These are phyloP conservation scores for Rhizophora mangle DNA, from an alignment of 345 rosid genomes.

Conservation along the genomic window DNA sequence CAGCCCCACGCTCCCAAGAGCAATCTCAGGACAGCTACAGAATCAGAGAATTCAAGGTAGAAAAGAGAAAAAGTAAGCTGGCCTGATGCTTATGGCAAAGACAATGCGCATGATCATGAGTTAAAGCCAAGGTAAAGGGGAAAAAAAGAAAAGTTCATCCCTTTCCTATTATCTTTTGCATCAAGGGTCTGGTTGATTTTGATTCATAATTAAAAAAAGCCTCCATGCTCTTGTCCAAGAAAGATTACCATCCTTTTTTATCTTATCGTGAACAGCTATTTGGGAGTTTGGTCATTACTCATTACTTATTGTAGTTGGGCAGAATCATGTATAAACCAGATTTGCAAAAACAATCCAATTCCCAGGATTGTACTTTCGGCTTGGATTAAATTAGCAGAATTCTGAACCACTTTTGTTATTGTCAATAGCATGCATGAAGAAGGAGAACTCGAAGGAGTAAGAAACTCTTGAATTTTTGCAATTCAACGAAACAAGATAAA, in stretches of 20 bases:
- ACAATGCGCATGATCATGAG: slow-evolving; percentile 72
- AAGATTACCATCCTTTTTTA: background rate
- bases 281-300: background rate
- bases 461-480: slow-evolving; percentile 55
- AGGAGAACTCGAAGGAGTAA: slow-evolving; percentile 54
- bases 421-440: slow-evolving; percentile 49
- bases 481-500: slow-evolving; percentile 48
- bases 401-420: background rate
- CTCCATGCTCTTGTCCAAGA: background rate
- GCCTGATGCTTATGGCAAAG: slow-evolving; percentile 76
- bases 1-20: slow-evolving; percentile 48
- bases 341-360: too few species aligned
- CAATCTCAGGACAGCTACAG: slow-evolving; percentile 45
- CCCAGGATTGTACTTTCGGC: too few species aligned
- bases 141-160: background rate
- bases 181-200: background rate
- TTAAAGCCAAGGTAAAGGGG: slow-evolving; percentile 56
- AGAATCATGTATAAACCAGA: too few species aligned
- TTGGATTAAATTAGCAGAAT: background rate
- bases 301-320: too few species aligned
- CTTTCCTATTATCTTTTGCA: background rate
- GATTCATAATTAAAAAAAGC: background rate
- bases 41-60: slow-evolving; percentile 17
- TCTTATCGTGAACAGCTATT: background rate
- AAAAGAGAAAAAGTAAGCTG: slow-evolving; percentile 71